Percentiles rank a stretch among this genome's conserved stretches.
phyloP scores from a whole-genome alignment of 2,329 filamentous ascomycete genomes.

The Fusarium pseudonygamai region DNA sequence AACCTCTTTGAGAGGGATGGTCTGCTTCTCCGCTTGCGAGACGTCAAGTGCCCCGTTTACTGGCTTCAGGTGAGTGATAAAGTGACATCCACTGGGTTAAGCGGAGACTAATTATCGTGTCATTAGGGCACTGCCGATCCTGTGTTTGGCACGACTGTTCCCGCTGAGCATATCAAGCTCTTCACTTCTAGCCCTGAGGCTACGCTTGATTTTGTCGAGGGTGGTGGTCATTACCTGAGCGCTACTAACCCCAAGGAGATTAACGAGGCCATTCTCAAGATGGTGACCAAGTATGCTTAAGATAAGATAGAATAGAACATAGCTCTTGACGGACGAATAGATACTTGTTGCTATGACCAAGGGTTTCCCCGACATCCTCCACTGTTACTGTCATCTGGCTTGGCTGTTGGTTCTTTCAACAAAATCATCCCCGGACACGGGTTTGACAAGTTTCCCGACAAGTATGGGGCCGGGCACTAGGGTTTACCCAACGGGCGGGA shows the following conservation, averaged over 20 bases:
- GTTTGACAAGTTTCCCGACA: neutral
- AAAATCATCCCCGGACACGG: neutral
- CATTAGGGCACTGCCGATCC: slow-evolving; percentile 56
- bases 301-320: neutral
- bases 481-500: neutral
- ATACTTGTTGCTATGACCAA: neutral
- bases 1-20: slow-evolving; percentile 59
- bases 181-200: slow-evolving; percentile 58
- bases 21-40: slow-evolving; percentile 54
- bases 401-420: neutral
- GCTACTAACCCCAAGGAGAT: slow-evolving; percentile 59
- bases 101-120: neutral
- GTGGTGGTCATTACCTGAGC: slow-evolving; percentile 60
- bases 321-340: neutral
- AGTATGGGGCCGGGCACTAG: slow-evolving; percentile 4
- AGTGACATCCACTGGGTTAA: neutral
- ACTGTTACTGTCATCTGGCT: neutral
- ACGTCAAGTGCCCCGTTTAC: slow-evolving; percentile 61
- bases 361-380: neutral
- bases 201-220: slow-evolving; percentile 55
- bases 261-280: slow-evolving; percentile 55
- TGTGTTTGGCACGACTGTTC: slow-evolving; percentile 53
- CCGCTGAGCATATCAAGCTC: slow-evolving; percentile 60
- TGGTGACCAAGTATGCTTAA: slow-evolving; percentile 53
- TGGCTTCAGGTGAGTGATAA: slow-evolving; percentile 58